Conservation (phyloP, 2,329 filamentous ascomycete species). For the Ceratocystis colombiana region DNA sequence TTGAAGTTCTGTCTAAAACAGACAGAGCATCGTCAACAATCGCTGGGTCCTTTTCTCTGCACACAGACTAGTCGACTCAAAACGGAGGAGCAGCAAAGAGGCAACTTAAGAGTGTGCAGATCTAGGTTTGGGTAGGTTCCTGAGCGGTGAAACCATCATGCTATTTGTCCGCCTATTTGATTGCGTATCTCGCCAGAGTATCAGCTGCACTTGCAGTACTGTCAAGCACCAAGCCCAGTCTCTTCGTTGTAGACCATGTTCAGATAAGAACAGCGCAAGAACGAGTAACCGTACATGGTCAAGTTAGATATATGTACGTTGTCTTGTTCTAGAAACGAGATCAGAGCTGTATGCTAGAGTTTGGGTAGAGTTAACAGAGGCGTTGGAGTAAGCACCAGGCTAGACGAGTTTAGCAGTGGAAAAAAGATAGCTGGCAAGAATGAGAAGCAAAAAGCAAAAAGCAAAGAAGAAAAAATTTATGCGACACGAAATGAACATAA, state of each 20-base stretch:
- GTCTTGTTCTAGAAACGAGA: background rate
- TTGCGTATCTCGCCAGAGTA: background rate
- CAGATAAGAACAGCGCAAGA: background rate
- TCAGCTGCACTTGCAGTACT: constrained; percentile 7
- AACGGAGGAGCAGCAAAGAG: constrained; percentile 64
- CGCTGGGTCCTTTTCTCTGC: constrained; percentile 59
- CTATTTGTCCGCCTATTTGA: no score
- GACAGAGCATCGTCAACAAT: constrained; percentile 35
- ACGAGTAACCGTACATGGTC: background rate
- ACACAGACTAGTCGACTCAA: constrained; percentile 94
- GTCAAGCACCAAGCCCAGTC: background rate
- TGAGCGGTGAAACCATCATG: no score
- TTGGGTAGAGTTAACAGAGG: background rate
- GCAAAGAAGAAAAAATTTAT: constrained; percentile 7
- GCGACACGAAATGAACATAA: constrained; percentile 6
- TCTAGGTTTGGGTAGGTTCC: constrained; percentile 6
- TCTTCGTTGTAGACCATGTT: background rate
- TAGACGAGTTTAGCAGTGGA: background rate
- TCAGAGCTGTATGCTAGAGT: background rate
- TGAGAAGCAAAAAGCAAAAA: background rate
- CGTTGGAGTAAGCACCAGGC: background rate
- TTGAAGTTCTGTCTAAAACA: constrained; percentile 42
- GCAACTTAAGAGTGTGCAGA: constrained; percentile 96
- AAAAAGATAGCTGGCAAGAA: background rate
- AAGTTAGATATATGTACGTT: background rate